Conservation (phyloP, 257 asterid species). For the Nyctanthes arbortristis region DNA sequence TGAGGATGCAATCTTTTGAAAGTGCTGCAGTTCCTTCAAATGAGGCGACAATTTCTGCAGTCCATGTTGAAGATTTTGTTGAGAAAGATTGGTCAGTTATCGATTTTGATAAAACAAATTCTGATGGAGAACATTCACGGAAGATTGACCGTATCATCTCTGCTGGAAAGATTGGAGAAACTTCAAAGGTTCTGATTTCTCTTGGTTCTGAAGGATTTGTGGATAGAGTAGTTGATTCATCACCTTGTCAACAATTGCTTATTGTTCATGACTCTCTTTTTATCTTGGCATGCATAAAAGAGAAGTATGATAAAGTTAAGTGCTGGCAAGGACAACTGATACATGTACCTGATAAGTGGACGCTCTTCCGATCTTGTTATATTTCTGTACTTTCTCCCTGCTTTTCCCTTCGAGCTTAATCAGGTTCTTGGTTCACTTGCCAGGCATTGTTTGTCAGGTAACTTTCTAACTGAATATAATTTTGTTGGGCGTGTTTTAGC, state of each 20-base stretch:
- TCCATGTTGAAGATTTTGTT: slow-evolving; percentile 58
- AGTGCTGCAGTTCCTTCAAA: slow-evolving; percentile 33
- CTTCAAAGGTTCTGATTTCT: slow-evolving; percentile 68
- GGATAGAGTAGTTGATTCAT: slow-evolving; percentile 53
- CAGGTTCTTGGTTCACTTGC: slow-evolving; percentile 63
- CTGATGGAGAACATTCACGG: slow-evolving; percentile 41
- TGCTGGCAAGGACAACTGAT: slow-evolving; percentile 93
- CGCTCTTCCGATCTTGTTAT: slow-evolving; percentile 65
- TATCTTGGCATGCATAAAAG: slow-evolving; percentile 74
- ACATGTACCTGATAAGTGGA: slow-evolving; percentile 69
- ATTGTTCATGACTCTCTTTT: slow-evolving; percentile 74
- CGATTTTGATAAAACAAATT: slow-evolving; percentile 37
- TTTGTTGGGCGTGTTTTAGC: too few species aligned
- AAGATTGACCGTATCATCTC: slow-evolving; percentile 56
- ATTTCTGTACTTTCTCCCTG: slow-evolving; percentile 82
- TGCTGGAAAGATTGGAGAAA: slow-evolving; percentile 49
- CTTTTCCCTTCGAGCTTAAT: slow-evolving; percentile 54
- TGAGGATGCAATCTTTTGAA: slow-evolving; percentile 19
- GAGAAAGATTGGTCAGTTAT: slow-evolving; percentile 87
- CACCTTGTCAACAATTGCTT: slow-evolving; percentile 55
- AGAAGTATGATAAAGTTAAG: slow-evolving; percentile 58
- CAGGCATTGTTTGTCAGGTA: slow-evolving; percentile 70
- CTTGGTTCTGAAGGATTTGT: slow-evolving; percentile 75
- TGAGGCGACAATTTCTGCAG: slow-evolving; percentile 44
- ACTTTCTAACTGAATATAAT: neutral